Evolutionary conservation across 176 grass and related monocot genomes (phyloP).

Genomic region (Phyllostachys edulis): DNA sequence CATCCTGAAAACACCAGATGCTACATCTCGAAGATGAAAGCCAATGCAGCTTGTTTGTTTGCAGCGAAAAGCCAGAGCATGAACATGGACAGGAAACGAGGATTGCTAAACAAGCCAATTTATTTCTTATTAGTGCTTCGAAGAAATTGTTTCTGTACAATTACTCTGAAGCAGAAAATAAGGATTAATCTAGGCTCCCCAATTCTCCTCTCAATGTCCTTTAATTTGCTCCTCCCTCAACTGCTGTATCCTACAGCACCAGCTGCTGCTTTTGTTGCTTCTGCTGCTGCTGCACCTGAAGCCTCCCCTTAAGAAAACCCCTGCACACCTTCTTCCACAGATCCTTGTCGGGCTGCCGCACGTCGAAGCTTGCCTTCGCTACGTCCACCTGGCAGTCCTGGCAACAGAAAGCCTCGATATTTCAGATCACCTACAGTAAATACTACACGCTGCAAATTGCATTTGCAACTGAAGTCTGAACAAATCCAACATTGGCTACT

Average conservation of each 20-base stretch:
- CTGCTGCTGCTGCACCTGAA: slow-evolving; percentile 35
- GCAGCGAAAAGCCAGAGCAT: not conserved
- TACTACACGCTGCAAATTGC: not conserved
- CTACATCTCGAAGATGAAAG: too few species aligned
- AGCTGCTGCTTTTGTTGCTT: not conserved
- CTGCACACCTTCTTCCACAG: slow-evolving; percentile 84
- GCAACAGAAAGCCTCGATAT: not conserved
- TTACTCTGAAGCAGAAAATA: slow-evolving; percentile 36
- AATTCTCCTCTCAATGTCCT: not conserved
- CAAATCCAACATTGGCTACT: not conserved
- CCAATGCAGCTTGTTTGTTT: not conserved
- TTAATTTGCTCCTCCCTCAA: not conserved
- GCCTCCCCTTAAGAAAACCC: slow-evolving; percentile 68
- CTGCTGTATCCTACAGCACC: not conserved
- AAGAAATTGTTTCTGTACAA: slow-evolving; percentile 43
- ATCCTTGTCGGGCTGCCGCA: slow-evolving; percentile 61
- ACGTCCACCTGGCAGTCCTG: slow-evolving; percentile 67
- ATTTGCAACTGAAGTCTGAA: not conserved
- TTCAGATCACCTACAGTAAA: not conserved
- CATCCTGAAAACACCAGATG: too few species aligned
- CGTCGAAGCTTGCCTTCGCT: slow-evolving; percentile 60
- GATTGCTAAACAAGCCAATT: not conserved
- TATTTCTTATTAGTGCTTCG: slow-evolving; percentile 36
- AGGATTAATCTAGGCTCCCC: slow-evolving; percentile 35
- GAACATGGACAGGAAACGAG: too few species aligned